These are phyloP conservation scores for Cercospora nicotianae DNA, from an alignment of 2,329 filamentous ascomycete genomes.

Conservation along the genomic window DNA sequence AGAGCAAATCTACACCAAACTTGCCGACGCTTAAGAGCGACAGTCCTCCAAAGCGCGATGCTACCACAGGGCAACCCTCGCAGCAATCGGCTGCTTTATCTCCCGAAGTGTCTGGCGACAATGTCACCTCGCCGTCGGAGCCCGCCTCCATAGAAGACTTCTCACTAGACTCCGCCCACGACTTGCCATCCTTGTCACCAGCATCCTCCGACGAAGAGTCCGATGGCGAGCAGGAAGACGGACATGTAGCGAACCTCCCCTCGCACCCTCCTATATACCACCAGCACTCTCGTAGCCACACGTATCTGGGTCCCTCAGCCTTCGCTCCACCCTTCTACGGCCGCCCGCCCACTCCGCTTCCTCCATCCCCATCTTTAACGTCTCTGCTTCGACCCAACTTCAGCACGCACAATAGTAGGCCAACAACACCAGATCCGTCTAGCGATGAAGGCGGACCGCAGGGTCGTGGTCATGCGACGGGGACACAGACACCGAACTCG, in stretches of 20 bases:
- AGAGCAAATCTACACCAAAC: slow-evolving; percentile 51
- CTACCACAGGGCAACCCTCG: slow-evolving; percentile 20
- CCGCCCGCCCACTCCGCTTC: slow-evolving; percentile 88
- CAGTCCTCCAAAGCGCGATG: slow-evolving; percentile 32
- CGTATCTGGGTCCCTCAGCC: slow-evolving; percentile 44
- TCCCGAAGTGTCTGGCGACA: slow-evolving; percentile 28
- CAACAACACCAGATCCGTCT: slow-evolving; percentile 87
- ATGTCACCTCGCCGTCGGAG: slow-evolving; percentile 42
- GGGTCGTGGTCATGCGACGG: slow-evolving; percentile 38
- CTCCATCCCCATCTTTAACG: slow-evolving; percentile 87
- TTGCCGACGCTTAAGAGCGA: slow-evolving; percentile 42
- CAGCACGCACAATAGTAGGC: slow-evolving; percentile 70
- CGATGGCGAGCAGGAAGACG: slow-evolving; percentile 32
- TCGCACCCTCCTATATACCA: slow-evolving; percentile 45
- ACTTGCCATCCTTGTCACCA: slow-evolving; percentile 31
- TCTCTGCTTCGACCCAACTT: slow-evolving; percentile 75
- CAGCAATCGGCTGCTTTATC: slow-evolving; percentile 18
- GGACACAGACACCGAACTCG: slow-evolving; percentile 49
- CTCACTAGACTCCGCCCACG: slow-evolving; percentile 33
- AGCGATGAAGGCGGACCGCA: slow-evolving; percentile 65
- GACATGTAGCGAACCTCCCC: slow-evolving; percentile 33
- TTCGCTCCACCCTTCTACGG: slow-evolving; percentile 93
- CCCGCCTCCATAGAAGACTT: slow-evolving; percentile 43
- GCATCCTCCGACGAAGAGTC: slow-evolving; percentile 36
- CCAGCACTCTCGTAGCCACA: slow-evolving; percentile 46